phyloP scores from a whole-genome alignment of 352 stramenopile species.

The Pilasporangium apinafurcum region DNA sequence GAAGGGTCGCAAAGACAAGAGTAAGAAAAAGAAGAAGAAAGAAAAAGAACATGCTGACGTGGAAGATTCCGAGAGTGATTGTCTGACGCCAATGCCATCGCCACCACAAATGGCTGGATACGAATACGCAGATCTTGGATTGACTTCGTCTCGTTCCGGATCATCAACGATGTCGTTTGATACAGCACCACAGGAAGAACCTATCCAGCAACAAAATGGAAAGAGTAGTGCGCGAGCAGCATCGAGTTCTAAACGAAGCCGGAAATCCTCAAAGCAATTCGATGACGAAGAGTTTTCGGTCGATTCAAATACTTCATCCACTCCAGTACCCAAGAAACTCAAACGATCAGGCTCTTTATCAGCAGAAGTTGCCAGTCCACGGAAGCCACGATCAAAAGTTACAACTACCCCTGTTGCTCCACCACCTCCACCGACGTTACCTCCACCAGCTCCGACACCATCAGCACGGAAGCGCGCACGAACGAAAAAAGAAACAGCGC shows the following conservation, averaged over 20 bases:
- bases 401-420: slow-evolving; percentile 8
- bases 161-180: slow-evolving; percentile 8
- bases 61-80: slow-evolving; percentile 52
- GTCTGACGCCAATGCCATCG: slow-evolving; percentile 28
- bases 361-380: too few species aligned
- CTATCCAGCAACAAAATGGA: too few species aligned
- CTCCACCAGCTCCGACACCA: slow-evolving; percentile 4
- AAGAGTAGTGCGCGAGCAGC: too few species aligned
- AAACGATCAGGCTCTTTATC: too few species aligned
- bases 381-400: slow-evolving; percentile 3
- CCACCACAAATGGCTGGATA: slow-evolving; percentile 35
- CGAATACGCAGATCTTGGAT: slow-evolving; percentile 28
- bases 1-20: slow-evolving; percentile 23
- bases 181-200: neutral
- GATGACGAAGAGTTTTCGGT: too few species aligned
- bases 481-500: slow-evolving; percentile 59
- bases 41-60: slow-evolving; percentile 23
- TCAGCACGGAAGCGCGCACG: slow-evolving; percentile 36
- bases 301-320: too few species aligned
- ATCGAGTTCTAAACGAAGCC: too few species aligned
- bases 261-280: too few species aligned
- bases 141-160: neutral
- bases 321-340: too few species aligned
- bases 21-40: slow-evolving; percentile 50
- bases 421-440: slow-evolving; percentile 1